Base-by-base conservation (phyloP, 2,329 filamentous ascomycete genomes). In the Dactylellina sp. region DNA sequence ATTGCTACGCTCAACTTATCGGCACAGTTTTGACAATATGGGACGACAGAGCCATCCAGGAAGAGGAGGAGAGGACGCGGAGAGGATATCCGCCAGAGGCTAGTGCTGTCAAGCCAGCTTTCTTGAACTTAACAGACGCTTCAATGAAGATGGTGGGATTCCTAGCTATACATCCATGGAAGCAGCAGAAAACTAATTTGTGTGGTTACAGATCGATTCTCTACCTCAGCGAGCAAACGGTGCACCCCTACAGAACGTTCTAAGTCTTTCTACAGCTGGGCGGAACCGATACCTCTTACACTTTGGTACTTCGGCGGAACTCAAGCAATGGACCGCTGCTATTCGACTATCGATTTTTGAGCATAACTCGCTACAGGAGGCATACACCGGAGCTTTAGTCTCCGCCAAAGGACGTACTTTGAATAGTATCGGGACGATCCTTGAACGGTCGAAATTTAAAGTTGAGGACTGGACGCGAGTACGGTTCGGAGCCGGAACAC, bases 41-140 rank as follows among this genome's bases (percentile, higher is more conserved):
- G 95, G 94, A 99, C 82, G 95, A 99, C 82, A 89, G 88, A 40
- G 93, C 92, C 11, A 92, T 91, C 37, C 89, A 92, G 78, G 88
- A 95, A 78, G 91, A 89, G 76, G 91, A 96, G 79, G 70, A 74
- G 35, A 66, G 70, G 18, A 37, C 55, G 1, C 53, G 61, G 25
- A 65, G 61, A 62, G 70, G 70, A 1, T 62, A 52, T 18, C 39
- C 70, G 5, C 12, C 53, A 3, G 70, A 74, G 32, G 28, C 55
- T 20, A 49, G 39, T 50, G 46, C 55, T 28, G 91, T 96, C 52
- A 84, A 94, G 44, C 92, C 93, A 32, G 95, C 91, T 56, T 99
- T 97, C 80, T 93, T 99, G 81, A 99, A 99, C 80, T 83, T 99
- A 71, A 96, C 95, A 5, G 95, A 99, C 85, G 95, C 95, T 18